Conservation (phyloP, 2,329 filamentous ascomycete species). For the Daldinia sp. region DNA sequence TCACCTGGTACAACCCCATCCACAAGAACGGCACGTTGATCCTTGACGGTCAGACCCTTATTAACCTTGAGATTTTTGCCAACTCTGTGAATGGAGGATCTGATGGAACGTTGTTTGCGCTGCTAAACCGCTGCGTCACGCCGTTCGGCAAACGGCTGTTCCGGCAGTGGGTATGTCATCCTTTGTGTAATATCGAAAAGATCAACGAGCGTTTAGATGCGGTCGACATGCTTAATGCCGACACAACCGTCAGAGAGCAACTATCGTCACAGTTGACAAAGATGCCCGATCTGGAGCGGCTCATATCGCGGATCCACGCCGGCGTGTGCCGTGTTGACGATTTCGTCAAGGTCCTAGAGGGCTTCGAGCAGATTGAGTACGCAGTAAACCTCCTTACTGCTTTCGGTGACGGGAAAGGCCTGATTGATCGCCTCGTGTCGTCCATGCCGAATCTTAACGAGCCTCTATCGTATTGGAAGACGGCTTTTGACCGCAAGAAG, state of each 20-base stretch:
- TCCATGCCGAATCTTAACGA: constrained; percentile 87
- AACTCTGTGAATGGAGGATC: constrained; percentile 89
- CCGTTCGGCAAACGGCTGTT: constrained; percentile 97
- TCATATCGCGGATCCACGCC: constrained; percentile 95
- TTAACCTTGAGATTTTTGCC: constrained; percentile 97
- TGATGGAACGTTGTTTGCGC: constrained; percentile 88
- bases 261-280: constrained; percentile 90
- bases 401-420: constrained; percentile 80
- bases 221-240: constrained; percentile 90
- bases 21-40: constrained; percentile 90
- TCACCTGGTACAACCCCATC: constrained; percentile 92
- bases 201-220: constrained; percentile 94
- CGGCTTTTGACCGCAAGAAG: constrained; percentile 86
- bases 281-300: constrained; percentile 91
- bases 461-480: constrained; percentile 86
- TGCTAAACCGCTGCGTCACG: constrained; percentile 94
- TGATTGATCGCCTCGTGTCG: constrained; percentile 84
- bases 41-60: constrained; percentile 93
- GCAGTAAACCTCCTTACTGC: constrained; percentile 83
- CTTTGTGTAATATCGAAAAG: constrained; percentile 83
- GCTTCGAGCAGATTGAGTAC: constrained; percentile 97
- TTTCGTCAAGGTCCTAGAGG: constrained; percentile 92
- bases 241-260: constrained; percentile 82
- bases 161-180: constrained; percentile 97
- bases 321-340: constrained; percentile 90